Evolutionary conservation across 73 alveolate species (phyloP).

Genomic region (Halteria grandinella): DNA sequence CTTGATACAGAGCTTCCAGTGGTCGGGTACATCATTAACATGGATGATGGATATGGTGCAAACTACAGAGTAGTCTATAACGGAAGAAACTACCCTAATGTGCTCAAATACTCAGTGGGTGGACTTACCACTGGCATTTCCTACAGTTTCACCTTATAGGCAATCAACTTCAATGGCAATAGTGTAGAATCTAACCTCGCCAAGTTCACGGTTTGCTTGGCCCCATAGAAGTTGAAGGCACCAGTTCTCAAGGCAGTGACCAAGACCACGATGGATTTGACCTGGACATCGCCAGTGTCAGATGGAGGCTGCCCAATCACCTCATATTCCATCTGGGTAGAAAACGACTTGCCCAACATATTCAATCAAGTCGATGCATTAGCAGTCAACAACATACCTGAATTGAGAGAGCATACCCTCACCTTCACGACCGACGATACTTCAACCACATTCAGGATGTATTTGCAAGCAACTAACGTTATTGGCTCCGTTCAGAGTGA

Average conservation of each 20-base stretch:
- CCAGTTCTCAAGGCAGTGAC: conserved; percentile 41
- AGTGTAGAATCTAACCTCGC: conserved; percentile 22
- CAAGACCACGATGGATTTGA: conserved; percentile 5
- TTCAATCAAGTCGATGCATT: conserved; percentile 40
- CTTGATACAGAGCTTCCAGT: conserved; percentile 67
- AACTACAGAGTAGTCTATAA: conserved; percentile 48
- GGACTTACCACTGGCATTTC: conserved; percentile 55
- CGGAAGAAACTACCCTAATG: conserved; percentile 73
- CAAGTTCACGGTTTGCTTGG: conserved; percentile 41
- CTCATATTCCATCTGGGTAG: conserved; percentile 30
- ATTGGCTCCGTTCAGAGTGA: conserved; percentile 50
- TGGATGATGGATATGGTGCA: conserved; percentile 77
- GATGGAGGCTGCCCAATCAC: conserved; percentile 71
- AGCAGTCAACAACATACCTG: conserved; percentile 43
- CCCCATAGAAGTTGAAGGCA: conserved; percentile 49
- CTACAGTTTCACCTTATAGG: conserved; percentile 49
- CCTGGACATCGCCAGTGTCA: conserved; percentile 55
- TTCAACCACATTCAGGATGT: conserved; percentile 45
- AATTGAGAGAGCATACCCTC: conserved; percentile 43
- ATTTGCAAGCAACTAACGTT: conserved; percentile 48
- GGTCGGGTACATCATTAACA: conserved; percentile 58
- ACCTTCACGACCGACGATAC: conserved; percentile 34
- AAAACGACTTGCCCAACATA: conserved; percentile 25
- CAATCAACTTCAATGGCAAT: conserved; percentile 69
- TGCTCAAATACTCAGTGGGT: conserved; percentile 48